These are phyloP conservation scores for Candida broadrunensis DNA, from an alignment of 805 yeast species.

Conservation along the genomic window DNA sequence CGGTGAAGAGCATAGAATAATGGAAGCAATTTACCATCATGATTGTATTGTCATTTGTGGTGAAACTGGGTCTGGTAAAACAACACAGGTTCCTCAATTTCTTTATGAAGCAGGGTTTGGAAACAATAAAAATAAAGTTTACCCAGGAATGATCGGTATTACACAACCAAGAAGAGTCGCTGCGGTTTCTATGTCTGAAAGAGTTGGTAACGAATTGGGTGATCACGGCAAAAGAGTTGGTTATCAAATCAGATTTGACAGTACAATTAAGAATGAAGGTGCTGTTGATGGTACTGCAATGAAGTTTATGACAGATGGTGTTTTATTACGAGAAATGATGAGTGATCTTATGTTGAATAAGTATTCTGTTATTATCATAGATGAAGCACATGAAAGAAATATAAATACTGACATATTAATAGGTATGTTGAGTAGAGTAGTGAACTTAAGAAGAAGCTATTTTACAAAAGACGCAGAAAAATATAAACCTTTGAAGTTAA, in stretches of 20 bases:
- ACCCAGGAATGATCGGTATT: constrained; percentile 91
- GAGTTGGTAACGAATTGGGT: constrained; percentile 77
- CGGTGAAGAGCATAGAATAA: constrained; percentile 84
- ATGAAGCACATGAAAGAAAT: constrained; percentile 98
- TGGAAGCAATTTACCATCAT: constrained; percentile 94
- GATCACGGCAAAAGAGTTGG: constrained; percentile 69
- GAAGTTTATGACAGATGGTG: constrained; percentile 95
- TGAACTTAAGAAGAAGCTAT: constrained; percentile 62
- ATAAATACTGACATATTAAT: constrained; percentile 93
- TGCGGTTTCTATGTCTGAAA: constrained; percentile 84
- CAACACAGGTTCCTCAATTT: constrained; percentile 97
- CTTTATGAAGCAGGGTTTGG: constrained; percentile 93
- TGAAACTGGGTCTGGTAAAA: constrained; percentile 98
- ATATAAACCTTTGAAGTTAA: constrained; percentile 66
- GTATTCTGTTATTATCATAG: constrained; percentile 85
- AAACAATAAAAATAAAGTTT: constrained; percentile 45
- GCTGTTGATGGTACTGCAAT: constrained; percentile 53
- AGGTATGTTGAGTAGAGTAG: constrained; percentile 89
- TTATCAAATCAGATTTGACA: constrained; percentile 80
- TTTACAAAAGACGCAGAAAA: constrained; percentile 44
- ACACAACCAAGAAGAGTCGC: constrained; percentile 97
- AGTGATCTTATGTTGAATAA: constrained; percentile 74
- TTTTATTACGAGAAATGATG: constrained; percentile 88
- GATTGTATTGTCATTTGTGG: constrained; percentile 92
- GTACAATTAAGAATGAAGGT: constrained; percentile 54